Base-by-base conservation (phyloP, 768 basidiomycete genomes). In the Lepiota venenata region DNA sequence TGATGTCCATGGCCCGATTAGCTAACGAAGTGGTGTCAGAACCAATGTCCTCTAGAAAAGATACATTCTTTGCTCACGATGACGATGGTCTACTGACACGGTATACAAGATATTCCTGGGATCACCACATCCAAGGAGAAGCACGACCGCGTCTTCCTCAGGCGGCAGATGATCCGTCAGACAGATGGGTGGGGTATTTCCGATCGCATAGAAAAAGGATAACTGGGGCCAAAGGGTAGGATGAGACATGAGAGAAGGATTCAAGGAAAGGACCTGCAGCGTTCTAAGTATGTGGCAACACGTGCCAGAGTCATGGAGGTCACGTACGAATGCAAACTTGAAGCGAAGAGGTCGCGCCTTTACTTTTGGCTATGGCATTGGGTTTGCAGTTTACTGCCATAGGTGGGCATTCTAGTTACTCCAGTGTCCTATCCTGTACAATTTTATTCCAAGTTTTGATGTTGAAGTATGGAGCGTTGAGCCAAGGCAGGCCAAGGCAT, bases 91-190 rank as follows among this genome's bases (percentile, higher is more conserved):
- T n/a, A 60, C 55, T 54, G 64, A 64, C 2, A 80, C 51, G 0
- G 81, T 83, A 60, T 78, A 81, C 12, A 85, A 52, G 9, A 84
- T 73, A 50, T 74, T 80, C 25, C 81, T 67, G 10, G 78, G 76
- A 59, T 85, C 84, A 14, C 82, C 82, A 58, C 82, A 84, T 20
- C 76, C 82, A 25, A 83, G 67, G 15, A 82, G 71, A 3, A 85
- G 68, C 21, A 83, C 62, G n/a, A 74, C 63, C 5, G 78, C 80
- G n/a, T 64, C 49, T 48, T 73, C 63, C 56, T 81, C 80, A 0
- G 76, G 74, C 53, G 78, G 64, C 4, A 85, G 61, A 38, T 75
- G 69, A 50, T 76, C 67, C 2, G 78, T 77, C 12, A 85, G 66
- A 42, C 69, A 76, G 3, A 78, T 66, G 4, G 84, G 76, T 3